phyloP scores from a whole-genome alignment of 2,329 filamentous ascomycete genomes.

The Nakataea oryzae region DNA sequence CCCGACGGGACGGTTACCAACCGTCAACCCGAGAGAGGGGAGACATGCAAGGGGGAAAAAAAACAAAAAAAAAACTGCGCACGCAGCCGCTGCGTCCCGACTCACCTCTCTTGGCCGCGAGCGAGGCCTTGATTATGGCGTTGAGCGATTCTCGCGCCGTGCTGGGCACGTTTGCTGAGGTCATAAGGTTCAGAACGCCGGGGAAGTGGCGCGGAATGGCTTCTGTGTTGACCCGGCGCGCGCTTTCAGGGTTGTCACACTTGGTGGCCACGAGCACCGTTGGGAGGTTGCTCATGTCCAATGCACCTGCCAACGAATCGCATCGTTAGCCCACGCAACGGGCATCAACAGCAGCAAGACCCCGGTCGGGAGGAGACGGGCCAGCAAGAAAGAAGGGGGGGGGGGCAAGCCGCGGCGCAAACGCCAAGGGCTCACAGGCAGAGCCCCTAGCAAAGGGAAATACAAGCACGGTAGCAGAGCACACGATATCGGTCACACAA shows the following conservation, averaged over 20 bases:
- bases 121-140: constrained; percentile 61
- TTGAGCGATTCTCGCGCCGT: constrained; percentile 67
- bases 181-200: constrained; percentile 63
- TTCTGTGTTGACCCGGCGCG: constrained; percentile 61
- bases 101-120: constrained; percentile 60
- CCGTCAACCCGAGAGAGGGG: constrained; percentile 2
- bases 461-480: neutral
- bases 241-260: constrained; percentile 66
- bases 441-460: neutral
- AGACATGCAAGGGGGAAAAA: constrained; percentile 5
- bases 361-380: neutral
- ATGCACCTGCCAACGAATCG: constrained; percentile 46
- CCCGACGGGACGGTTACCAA: neutral
- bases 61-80: constrained; percentile 6
- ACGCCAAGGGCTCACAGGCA: too few relatives aligned
- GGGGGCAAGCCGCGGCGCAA: neutral
- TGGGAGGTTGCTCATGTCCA: constrained; percentile 63
- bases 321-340: neutral
- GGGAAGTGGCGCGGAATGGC: constrained; percentile 54
- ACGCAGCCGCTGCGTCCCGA: constrained; percentile 9
- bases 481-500: neutral
- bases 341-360: too few relatives aligned
- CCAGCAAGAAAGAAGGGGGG: neutral
- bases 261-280: constrained; percentile 81
- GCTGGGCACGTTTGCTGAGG: constrained; percentile 59